Conservation (phyloP, 2,329 filamentous ascomycete genomes). For the Ploettnerulaceae sp. region DNA sequence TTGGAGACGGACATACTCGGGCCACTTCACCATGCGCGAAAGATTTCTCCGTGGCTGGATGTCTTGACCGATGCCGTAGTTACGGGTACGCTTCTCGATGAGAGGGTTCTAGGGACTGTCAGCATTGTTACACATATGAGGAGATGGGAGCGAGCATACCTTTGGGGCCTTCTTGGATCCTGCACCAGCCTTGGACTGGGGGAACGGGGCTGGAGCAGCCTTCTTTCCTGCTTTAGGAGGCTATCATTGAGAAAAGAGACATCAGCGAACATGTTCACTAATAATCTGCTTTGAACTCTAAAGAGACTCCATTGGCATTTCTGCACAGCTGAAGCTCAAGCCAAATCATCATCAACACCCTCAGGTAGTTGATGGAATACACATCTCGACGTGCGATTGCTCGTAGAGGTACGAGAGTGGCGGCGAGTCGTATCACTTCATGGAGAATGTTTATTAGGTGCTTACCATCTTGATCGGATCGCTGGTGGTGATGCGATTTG, state of each 20-base stretch:
- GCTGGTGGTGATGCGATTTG: constrained; percentile 17
- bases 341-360: constrained; percentile 53
- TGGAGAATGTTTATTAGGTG: constrained; percentile 37
- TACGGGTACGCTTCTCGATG: constrained; percentile 94
- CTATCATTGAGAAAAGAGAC: constrained; percentile 99
- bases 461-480: constrained; percentile 57
- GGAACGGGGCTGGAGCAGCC: constrained; percentile 94
- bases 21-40: constrained; percentile 98
- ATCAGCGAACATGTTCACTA: constrained; percentile 82
- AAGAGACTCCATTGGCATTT: constrained; percentile 54
- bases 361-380: constrained; percentile 30
- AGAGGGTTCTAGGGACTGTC: constrained; percentile 76
- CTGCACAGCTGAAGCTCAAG: constrained; percentile 51
- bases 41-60: constrained; percentile 96
- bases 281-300: constrained; percentile 90
- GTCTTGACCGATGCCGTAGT: constrained; percentile 99
- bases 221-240: constrained; percentile 98
- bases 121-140: constrained; percentile 16
- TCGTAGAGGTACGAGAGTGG: constrained; percentile 37
- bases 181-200: constrained; percentile 79
- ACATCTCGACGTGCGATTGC: constrained; percentile 36
- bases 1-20: constrained; percentile 97
- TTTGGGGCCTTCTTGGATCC: constrained; percentile 90
- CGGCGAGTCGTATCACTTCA: constrained; percentile 32
- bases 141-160: constrained; percentile 57